A percentile compares a stretch with the other conserved stretches of the same genome.
These are phyloP conservation scores for Casuarina equisetifolia DNA, from an alignment of 306 rosid species.

Conservation along the genomic window DNA sequence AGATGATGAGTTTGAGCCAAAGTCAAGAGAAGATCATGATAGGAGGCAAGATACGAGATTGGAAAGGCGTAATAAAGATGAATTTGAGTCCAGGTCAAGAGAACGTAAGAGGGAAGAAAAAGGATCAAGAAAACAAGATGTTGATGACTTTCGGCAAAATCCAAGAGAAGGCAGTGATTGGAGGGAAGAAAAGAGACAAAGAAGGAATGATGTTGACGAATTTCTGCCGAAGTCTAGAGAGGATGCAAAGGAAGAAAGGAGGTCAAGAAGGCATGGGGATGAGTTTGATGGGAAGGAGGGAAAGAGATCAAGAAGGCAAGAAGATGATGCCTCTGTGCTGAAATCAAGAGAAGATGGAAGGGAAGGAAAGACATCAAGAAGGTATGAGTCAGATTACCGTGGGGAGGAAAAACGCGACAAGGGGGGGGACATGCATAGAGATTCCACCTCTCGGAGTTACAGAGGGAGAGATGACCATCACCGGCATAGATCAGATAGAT, in stretches of 20 bases:
- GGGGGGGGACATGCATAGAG: constrained; percentile 18
- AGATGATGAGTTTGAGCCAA: constrained; percentile 44
- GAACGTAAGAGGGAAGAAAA: constrained; percentile 40
- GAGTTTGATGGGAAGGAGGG: constrained; percentile 53
- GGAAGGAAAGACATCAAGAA: constrained; percentile 52
- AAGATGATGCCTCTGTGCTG: constrained; percentile 38
- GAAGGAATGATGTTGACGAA: constrained; percentile 38
- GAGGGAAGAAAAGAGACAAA: constrained; percentile 46
- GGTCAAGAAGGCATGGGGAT: constrained; percentile 38
- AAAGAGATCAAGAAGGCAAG: constrained; percentile 38
- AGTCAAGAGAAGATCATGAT: constrained; percentile 56
- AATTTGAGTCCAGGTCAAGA: constrained; percentile 17
- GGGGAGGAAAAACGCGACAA: constrained; percentile 9
- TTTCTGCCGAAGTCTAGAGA: constrained; percentile 42
- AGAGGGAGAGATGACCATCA: constrained; percentile 13
- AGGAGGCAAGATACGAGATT: constrained; percentile 49
- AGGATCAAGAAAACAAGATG: constrained; percentile 30
- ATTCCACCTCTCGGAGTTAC: constrained; percentile 8
- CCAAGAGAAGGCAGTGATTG: constrained; percentile 36
- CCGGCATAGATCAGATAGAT: constrained; percentile 12
- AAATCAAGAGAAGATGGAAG: constrained; percentile 46
- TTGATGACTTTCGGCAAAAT: constrained; percentile 11
- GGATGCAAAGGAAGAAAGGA: constrained; percentile 47
- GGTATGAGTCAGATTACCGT: constrained; percentile 26
- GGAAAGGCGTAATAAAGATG: constrained; percentile 21